Evolutionary conservation across 2,329 filamentous ascomycete genomes (phyloP), one percentile per base, ranked within the genome.

Genomic region (Thielaviopsis populi): DNA sequence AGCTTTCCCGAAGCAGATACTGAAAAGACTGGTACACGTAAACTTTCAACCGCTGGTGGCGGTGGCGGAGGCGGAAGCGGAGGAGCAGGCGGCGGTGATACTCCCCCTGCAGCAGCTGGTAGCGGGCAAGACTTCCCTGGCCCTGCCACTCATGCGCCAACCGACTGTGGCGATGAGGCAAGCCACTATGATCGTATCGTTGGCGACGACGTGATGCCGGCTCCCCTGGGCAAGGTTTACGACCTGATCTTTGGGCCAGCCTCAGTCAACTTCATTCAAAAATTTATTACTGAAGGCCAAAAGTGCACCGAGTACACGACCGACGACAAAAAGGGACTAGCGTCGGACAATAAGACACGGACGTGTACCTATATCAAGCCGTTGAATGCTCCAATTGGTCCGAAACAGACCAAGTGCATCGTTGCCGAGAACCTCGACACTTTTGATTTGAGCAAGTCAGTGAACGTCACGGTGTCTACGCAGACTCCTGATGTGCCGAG

Each of bases 401-500:
- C 94, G 0, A 94, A 83, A 72, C 89, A 96, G 75, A 99, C 94
- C 13, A 96, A 95, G 71, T 99, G 94, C 73, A 87, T 95, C 65
- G 91, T 90, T 60, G 87, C 84, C 0, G 91, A 96, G 74, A 87
- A 81, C 3, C 72, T 99, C n/a, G 91, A 97, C 66, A 79, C 81
- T 56, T 78, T 95, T 37, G 92, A 99, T 72, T 78, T 95, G 17
- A 92, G 97, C 64, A 95, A 91, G 72, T 83, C 88, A 1, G 83
- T 96, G 64, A 88, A 87, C 62, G 79, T 99, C n/a, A 84, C 84
- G 2, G 84, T 90, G 64, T 86, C 84, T 37, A 96, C 91, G 0
- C 88, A 92, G 70, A 99, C 88, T 15, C 94, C 94, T 0, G 95
- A 99, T 72, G 94, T 99, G 1, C 94, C 94, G 0, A 96, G 85